Conservation (phyloP, 495 filamentous ascomycete species). For the Choiromyces venosus region DNA sequence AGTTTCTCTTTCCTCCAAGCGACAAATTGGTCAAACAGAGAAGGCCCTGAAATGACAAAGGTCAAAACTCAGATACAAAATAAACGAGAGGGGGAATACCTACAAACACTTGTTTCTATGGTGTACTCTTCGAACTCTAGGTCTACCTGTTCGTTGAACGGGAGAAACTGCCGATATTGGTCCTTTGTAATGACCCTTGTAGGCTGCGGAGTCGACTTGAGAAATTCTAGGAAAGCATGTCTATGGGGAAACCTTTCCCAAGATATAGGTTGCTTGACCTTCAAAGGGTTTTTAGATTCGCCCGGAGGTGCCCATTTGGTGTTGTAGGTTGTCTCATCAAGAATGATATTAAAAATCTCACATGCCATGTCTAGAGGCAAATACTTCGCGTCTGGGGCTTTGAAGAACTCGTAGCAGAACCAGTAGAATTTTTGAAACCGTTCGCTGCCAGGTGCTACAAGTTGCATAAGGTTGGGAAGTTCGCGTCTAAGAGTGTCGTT, state of each 20-base stretch:
- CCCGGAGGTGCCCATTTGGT: conserved; percentile 22
- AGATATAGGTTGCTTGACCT: neutral
- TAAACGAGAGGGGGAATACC: conserved; percentile 9
- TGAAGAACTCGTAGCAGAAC: conserved; percentile 41
- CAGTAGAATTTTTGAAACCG: conserved; percentile 38
- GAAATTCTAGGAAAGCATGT: conserved; percentile 37
- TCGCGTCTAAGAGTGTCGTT: conserved; percentile 31
- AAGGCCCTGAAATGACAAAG: conserved; percentile 30
- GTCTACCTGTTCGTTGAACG: conserved; percentile 34
- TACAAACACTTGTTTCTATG: conserved; percentile 38
- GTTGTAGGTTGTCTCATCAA: conserved; percentile 27
- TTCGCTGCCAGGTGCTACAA: conserved; percentile 15
- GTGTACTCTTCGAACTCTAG: conserved; percentile 34
- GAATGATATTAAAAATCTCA: conserved; percentile 30
- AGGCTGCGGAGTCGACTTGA: conserved; percentile 20
- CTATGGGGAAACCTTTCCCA: conserved; percentile 31
- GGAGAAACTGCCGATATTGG: conserved; percentile 41
- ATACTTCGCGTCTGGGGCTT: conserved; percentile 32
- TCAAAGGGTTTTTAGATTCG: neutral
- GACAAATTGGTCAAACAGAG: conserved; percentile 40
- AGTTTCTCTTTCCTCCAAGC: conserved; percentile 36
- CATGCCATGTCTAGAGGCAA: conserved; percentile 30
- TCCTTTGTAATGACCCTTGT: conserved; percentile 39
- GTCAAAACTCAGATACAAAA: neutral
- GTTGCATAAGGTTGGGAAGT: conserved; percentile 22